A percentile compares a stretch with the other conserved stretches of the same genome.
These are phyloP conservation scores for Dendrobium chrysotoxum DNA, from an alignment of 106 monocot species.

Conservation along the genomic window DNA sequence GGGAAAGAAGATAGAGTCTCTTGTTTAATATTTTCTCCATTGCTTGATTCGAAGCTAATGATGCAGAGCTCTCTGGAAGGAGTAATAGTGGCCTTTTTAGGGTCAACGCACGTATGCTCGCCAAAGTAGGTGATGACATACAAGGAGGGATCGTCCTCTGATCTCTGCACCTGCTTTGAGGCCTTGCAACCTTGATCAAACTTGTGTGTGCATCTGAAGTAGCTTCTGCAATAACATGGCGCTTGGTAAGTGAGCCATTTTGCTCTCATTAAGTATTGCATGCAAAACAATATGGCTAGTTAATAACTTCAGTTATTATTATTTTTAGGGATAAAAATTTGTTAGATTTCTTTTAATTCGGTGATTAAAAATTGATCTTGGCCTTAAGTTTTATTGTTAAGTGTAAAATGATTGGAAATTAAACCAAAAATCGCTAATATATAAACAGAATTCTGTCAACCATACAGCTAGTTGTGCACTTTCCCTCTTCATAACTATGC, in stretches of 20 bases:
- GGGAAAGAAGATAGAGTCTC: background rate
- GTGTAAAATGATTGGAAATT: too few relatives aligned
- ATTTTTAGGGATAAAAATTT: too few relatives aligned
- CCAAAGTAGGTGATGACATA: constrained; percentile 40
- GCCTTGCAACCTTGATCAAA: constrained; percentile 29
- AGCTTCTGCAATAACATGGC: constrained; percentile 23
- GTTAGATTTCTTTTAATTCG: too few relatives aligned
- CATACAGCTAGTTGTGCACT: too few relatives aligned
- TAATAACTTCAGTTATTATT: too few relatives aligned
- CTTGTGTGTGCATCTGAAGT: constrained; percentile 41
- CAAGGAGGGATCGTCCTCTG: constrained; percentile 22
- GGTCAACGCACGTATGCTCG: constrained; percentile 30
- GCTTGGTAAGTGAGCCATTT: background rate
- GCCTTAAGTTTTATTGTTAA: too few relatives aligned
- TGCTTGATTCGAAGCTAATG: background rate
- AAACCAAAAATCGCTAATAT: too few relatives aligned
- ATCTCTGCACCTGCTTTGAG: constrained; percentile 30
- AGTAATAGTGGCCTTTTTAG: background rate
- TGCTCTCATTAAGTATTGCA: background rate
- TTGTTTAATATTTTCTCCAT: background rate
- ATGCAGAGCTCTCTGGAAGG: background rate
- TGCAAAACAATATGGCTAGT: too few relatives aligned
- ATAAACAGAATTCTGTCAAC: too few relatives aligned
- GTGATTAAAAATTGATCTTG: too few relatives aligned
- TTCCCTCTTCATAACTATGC: too few relatives aligned